phyloP scores from a whole-genome alignment of 371 early-diverging fungal genomes.

The Dichotomocladium elegans region DNA sequence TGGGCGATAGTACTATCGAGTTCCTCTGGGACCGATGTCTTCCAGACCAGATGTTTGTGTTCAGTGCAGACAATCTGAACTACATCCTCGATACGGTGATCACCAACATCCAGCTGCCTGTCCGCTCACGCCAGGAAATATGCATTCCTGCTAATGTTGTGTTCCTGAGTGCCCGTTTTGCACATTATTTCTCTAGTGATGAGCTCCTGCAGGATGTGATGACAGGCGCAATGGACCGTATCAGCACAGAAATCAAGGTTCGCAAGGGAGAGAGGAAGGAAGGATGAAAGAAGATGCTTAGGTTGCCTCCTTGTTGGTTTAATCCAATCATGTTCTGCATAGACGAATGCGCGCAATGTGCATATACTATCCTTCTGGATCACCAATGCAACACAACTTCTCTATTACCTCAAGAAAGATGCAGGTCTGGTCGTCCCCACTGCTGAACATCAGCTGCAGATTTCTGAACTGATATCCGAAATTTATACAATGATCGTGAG shows the following conservation, averaged over 20 bases:
- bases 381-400: constrained; percentile 67
- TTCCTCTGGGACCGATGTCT: constrained; percentile 78
- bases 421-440: constrained; percentile 59
- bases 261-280: neutral
- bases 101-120: constrained; percentile 55
- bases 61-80: constrained; percentile 63
- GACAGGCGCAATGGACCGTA: constrained; percentile 53
- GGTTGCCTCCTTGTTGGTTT: neutral
- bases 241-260: constrained; percentile 55
- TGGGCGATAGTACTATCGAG: constrained; percentile 31
- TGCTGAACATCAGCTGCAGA: constrained; percentile 53
- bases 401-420: constrained; percentile 83
- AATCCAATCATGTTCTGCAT: neutral
- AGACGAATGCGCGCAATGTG: constrained; percentile 33
- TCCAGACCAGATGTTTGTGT: constrained; percentile 90
- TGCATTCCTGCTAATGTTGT: constrained; percentile 81
- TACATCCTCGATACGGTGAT: constrained; percentile 71
- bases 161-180: constrained; percentile 85
- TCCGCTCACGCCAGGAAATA: constrained; percentile 49
- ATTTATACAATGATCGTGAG: constrained; percentile 59
- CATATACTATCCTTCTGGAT: constrained; percentile 77
- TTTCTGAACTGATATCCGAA: constrained; percentile 72
- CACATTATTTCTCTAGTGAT: constrained; percentile 69
- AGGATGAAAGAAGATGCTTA: neutral
- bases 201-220: constrained; percentile 73